Base-by-base conservation (phyloP, 768 basidiomycete species). In the Lepiota brunneoincarnata region DNA sequence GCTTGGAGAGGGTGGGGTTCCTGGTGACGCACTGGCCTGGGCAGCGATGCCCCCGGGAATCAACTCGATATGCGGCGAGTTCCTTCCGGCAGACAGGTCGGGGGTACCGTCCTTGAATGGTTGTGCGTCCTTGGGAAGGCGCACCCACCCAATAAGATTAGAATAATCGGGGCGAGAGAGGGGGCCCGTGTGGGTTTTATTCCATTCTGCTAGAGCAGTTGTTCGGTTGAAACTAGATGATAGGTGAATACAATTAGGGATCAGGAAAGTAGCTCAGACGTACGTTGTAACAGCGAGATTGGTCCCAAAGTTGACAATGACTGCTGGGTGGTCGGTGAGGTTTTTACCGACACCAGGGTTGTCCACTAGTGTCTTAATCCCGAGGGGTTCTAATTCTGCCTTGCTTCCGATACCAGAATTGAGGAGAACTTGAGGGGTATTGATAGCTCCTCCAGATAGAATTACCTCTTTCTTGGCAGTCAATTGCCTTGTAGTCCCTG, bases 361-460 rank as follows among this genome's bases (percentile, higher is more conserved):
- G 34, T 63, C 43, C 12, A 57, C 44, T 20, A 59, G 12, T 7
- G 46, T 23, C 12, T 4, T 40, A n/a, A 65, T 55, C 15, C 55
- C 51, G 4, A 60, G 24, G 14, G 49, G 18, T 2, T 24, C 37
- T 1, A 65, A 56, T 9, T 58, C 57, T 9, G 42, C 38, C 5
- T 35, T 15, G 41, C 58, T 54, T 2, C 64, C 64, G 36, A 65
- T 62, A 5, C 59, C 64, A 2, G 64, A 65, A 39, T 58, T 57
- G 17, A 62, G 41, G 21, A 65, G 51, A n/a, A 65, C 38, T 36
- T 65, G 60, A 9, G 62, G 60, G 12, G 62, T 54, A 12, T 51
- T 57, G 4, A 61, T 52, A 2, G 57, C 41, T 1, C 64, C 62
- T 4, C 44, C 59, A 6, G 61, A 61, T 7, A 63, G 52, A 12